Evolutionary conservation across 768 basidiomycete genomes (phyloP).

Genomic region (Naganishia vishniacii): DNA sequence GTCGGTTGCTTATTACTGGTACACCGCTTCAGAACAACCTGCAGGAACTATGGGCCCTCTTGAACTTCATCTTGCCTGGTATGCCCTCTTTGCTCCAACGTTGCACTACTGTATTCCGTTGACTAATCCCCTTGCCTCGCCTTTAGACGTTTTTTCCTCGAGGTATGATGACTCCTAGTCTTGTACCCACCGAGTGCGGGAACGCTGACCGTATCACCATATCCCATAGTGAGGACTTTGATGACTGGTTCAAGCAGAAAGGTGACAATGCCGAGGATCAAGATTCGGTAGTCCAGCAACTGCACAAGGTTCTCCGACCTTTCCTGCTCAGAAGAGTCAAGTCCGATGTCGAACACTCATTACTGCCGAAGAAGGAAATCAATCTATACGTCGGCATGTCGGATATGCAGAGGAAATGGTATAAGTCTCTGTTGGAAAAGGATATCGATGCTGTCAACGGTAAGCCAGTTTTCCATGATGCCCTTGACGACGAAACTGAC

Average conservation of each 20-base stretch:
- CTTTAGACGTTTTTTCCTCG: slow-evolving; percentile 35
- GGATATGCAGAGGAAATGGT: slow-evolving; percentile 98
- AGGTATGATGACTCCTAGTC: slow-evolving; percentile 26
- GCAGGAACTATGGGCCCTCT: slow-evolving; percentile 90
- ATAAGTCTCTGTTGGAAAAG: slow-evolving; percentile 83
- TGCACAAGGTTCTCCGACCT: slow-evolving; percentile 92
- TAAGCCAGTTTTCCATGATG: slow-evolving; percentile 40
- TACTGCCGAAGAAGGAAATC: slow-evolving; percentile 96
- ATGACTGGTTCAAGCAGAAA: slow-evolving; percentile 89
- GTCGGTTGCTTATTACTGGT: slow-evolving; percentile 87
- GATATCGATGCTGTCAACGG: slow-evolving; percentile 99
- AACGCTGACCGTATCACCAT: background rate
- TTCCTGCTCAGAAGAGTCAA: slow-evolving; percentile 93
- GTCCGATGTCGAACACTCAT: slow-evolving; percentile 90
- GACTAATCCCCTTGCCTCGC: too few relatives aligned
- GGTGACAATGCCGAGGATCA: slow-evolving; percentile 56
- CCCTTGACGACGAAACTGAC: background rate
- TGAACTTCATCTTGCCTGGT: slow-evolving; percentile 96
- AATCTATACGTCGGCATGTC: slow-evolving; percentile 96
- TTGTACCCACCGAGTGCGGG: slow-evolving; percentile 2
- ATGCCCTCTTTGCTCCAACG: slow-evolving; percentile 56
- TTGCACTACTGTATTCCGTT: background rate
- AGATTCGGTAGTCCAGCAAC: slow-evolving; percentile 88
- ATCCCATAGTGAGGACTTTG: slow-evolving; percentile 64
- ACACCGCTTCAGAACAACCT: slow-evolving; percentile 95